Evolutionary conservation across 345 rosid genomes (phyloP).

Genomic region (Populus ilicifolia): DNA sequence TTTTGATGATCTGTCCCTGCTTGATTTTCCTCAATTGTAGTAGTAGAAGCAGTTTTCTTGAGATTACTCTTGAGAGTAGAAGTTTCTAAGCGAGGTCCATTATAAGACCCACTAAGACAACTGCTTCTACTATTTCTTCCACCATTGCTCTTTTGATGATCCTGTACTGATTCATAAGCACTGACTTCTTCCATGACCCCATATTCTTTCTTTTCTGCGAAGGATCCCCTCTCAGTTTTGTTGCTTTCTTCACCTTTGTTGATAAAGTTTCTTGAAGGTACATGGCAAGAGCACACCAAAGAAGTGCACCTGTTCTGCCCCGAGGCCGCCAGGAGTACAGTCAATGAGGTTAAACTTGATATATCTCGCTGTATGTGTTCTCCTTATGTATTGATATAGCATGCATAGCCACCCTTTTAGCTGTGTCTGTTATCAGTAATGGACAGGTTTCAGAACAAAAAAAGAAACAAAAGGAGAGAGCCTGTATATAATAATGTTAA

Average conservation of each 20-base stretch:
- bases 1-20: constrained; percentile 22
- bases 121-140: constrained; percentile 5
- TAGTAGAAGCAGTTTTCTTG: constrained; percentile 28
- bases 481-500: not conserved
- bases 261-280: constrained; percentile 35
- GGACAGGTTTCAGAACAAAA: not conserved
- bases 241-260: constrained; percentile 21
- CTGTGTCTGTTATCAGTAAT: not conserved
- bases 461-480: constrained; percentile 8
- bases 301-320: constrained; percentile 59
- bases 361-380: not conserved
- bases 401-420: constrained; percentile 4
- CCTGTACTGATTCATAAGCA: constrained; percentile 5
- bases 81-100: constrained; percentile 31
- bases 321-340: constrained; percentile 65
- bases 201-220: constrained; percentile 28
- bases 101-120: constrained; percentile 18
- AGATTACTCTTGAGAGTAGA: constrained; percentile 55
- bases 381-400: not conserved
- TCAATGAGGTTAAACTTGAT: not conserved
- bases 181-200: constrained; percentile 24
- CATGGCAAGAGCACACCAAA: constrained; percentile 71
- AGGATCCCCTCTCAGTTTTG: constrained; percentile 23
- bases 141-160: constrained; percentile 16
- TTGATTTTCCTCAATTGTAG: constrained; percentile 16